A percentile compares a stretch with the other conserved stretches of the same genome.
These are phyloP conservation scores for Citrus inodora DNA, from an alignment of 345 rosid genomes.

Conservation along the genomic window DNA sequence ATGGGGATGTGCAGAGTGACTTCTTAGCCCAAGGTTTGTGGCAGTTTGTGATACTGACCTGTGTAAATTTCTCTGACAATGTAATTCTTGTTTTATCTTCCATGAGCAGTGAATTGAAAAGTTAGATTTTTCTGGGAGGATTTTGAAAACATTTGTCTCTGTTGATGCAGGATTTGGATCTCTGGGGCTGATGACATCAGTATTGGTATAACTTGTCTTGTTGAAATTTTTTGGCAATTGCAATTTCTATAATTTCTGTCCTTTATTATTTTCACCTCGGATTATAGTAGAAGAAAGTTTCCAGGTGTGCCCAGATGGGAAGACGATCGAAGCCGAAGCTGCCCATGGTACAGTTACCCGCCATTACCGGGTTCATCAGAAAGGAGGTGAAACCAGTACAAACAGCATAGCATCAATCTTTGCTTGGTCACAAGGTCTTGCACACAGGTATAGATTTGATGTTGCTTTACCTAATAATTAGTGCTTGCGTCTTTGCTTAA, in stretches of 20 bases:
- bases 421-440: constrained; percentile 87
- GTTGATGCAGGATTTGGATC: constrained; percentile 79
- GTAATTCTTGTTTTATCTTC: background rate
- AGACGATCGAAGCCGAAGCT: constrained; percentile 85
- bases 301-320: constrained; percentile 94
- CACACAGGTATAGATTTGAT: constrained; percentile 48
- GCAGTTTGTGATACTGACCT: background rate
- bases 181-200: constrained; percentile 96
- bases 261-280: background rate
- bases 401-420: constrained; percentile 88
- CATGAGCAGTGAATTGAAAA: background rate
- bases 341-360: constrained; percentile 90
- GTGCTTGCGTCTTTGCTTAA: background rate
- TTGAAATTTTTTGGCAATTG: background rate
- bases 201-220: constrained; percentile 52
- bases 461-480: background rate
- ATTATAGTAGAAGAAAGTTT: constrained; percentile 3
- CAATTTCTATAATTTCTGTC: constrained; percentile 1
- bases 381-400: constrained; percentile 87
- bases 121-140: background rate
- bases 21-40: constrained; percentile 91
- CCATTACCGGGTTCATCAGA: constrained; percentile 79
- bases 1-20: constrained; percentile 99
- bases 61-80: background rate
- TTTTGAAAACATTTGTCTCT: background rate